A percentile compares a stretch with the other conserved stretches of the same genome.
These are phyloP conservation scores for Galeopsis tetrahit DNA, from an alignment of 257 asterid genomes.

Conservation along the genomic window DNA sequence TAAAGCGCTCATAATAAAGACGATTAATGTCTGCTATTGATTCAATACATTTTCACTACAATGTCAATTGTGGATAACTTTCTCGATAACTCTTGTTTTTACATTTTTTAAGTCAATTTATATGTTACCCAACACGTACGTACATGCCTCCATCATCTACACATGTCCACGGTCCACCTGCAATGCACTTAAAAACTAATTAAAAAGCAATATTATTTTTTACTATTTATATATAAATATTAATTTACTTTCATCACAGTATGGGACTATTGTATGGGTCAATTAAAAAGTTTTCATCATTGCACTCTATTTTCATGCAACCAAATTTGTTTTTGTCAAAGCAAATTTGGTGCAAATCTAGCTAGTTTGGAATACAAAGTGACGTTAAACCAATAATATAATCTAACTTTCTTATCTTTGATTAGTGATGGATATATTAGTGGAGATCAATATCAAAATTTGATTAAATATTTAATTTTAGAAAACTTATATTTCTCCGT, in stretches of 20 bases:
- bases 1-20: too few species aligned
- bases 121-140: background rate
- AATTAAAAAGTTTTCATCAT: background rate
- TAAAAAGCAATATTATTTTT: background rate
- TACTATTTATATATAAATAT: background rate
- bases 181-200: background rate
- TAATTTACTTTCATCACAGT: background rate
- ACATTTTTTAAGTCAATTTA: too few species aligned
- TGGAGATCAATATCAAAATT: too few species aligned
- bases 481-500: too few species aligned
- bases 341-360: background rate
- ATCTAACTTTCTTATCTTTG: too few species aligned
- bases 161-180: background rate
- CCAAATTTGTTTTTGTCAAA: background rate
- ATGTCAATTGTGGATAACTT: too few species aligned
- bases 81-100: too few species aligned
- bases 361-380: background rate
- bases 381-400: too few species aligned
- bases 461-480: too few species aligned
- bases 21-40: too few species aligned
- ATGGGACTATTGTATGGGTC: background rate
- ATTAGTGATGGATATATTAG: too few species aligned
- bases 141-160: conserved; percentile 5
- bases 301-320: background rate
- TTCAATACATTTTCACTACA: too few species aligned